These are phyloP conservation scores for Ilex asprella DNA, from an alignment of 257 asterid species.

Conservation along the genomic window DNA sequence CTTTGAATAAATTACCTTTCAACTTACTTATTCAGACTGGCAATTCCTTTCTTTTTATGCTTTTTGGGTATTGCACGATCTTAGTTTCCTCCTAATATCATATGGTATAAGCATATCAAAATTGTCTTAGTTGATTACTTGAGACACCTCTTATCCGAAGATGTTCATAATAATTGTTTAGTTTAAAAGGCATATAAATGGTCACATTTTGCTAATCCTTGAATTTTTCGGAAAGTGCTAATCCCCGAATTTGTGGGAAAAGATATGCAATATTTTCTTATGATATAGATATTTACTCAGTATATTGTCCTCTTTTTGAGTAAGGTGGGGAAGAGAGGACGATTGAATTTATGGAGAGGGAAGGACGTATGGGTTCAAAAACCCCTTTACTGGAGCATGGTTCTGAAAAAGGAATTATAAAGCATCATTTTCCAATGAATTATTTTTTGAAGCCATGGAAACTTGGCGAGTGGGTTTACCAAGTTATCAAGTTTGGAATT, in stretches of 20 bases:
- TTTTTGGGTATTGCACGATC: too few species aligned
- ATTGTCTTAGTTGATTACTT: background rate
- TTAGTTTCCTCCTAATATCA: too few species aligned
- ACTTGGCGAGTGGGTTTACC: conserved; percentile 86
- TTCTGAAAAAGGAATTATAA: conserved; percentile 70
- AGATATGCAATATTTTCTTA: too few species aligned
- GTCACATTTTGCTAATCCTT: too few species aligned
- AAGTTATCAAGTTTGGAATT: conserved; percentile 90
- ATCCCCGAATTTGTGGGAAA: too few species aligned
- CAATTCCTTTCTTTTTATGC: too few species aligned
- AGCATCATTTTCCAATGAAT: conserved; percentile 86
- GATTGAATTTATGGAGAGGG: conserved; percentile 81
- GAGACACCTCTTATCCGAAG: background rate
- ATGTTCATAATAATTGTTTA: too few species aligned
- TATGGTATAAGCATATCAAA: background rate
- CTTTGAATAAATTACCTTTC: background rate
- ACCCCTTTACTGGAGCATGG: conserved; percentile 73
- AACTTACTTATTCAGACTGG: too few species aligned
- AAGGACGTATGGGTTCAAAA: conserved; percentile 71
- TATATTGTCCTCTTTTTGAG: background rate
- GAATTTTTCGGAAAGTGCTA: too few species aligned
- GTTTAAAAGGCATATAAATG: too few species aligned
- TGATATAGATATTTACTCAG: background rate
- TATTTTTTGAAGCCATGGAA: conserved; percentile 82
- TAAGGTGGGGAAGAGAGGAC: conserved; percentile 91